Conservation (phyloP, 2,329 filamentous ascomycete species). For the Diaporthe australafricana region DNA sequence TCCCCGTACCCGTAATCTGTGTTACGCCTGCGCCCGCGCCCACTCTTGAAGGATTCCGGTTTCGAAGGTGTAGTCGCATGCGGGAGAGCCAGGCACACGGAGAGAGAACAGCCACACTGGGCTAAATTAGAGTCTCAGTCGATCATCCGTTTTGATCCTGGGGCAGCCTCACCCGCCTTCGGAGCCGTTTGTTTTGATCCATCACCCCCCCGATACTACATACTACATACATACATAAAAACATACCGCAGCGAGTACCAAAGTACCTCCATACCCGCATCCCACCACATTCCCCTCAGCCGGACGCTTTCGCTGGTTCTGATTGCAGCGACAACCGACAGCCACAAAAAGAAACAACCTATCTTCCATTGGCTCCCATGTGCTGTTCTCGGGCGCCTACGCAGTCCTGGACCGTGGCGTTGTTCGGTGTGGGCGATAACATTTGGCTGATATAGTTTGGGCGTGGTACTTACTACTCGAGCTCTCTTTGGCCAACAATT, state of each 20-base stretch:
- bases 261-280: not conserved
- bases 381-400: slow-evolving; percentile 39
- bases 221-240: not conserved
- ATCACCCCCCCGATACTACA: not conserved
- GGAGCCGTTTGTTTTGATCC: slow-evolving; percentile 14
- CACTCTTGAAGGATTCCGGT: slow-evolving; percentile 22
- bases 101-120: slow-evolving; percentile 16
- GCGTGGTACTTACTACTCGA: slow-evolving; percentile 3
- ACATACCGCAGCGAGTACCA: not conserved
- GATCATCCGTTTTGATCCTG: slow-evolving; percentile 25
- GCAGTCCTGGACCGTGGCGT: slow-evolving; percentile 29
- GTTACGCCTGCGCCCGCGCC: slow-evolving; percentile 15
- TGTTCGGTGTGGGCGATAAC: slow-evolving; percentile 41
- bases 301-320: slow-evolving; percentile 5
- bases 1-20: slow-evolving; percentile 26
- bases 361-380: slow-evolving; percentile 35
- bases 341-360: not conserved
- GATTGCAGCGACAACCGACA: slow-evolving; percentile 10
- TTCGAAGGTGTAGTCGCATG: slow-evolving; percentile 26
- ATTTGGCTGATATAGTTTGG: slow-evolving; percentile 45
- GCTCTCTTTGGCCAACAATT: not conserved
- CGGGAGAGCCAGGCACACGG: not conserved
- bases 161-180: slow-evolving; percentile 17
- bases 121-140: slow-evolving; percentile 24
- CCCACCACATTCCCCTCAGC: not conserved